A percentile compares a stretch with the other conserved stretches of the same genome.
Evolutionary conservation across 192 early-diverging fungal genomes (phyloP).

Genomic region (Coemansia sp.): DNA sequence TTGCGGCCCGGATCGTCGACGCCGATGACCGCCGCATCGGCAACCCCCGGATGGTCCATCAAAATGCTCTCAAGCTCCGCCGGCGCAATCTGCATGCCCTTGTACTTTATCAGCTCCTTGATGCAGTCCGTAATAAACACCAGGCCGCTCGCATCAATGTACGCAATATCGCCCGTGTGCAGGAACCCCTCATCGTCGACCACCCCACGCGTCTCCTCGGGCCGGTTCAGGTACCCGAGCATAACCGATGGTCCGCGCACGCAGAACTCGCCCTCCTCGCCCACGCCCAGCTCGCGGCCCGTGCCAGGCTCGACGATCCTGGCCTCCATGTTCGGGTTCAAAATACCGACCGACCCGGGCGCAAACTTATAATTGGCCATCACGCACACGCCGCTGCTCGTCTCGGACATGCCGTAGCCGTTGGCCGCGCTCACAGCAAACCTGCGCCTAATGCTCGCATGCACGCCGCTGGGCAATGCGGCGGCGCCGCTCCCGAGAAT

Average conservation of each 20-base stretch:
- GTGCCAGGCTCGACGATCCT: constrained; percentile 68
- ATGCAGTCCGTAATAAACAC: constrained; percentile 68
- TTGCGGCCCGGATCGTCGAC: constrained; percentile 54
- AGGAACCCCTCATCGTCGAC: constrained; percentile 70
- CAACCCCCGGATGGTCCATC: constrained; percentile 62
- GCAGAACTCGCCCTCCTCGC: constrained; percentile 78
- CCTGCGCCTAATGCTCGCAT: constrained; percentile 40
- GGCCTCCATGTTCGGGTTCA: constrained; percentile 71
- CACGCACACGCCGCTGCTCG: constrained; percentile 27
- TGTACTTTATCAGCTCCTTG: constrained; percentile 95
- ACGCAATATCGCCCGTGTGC: constrained; percentile 80
- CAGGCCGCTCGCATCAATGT: constrained; percentile 57
- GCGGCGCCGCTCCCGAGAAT: constrained; percentile 74
- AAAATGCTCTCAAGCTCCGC: constrained; percentile 81
- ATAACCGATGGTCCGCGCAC: constrained; percentile 83
- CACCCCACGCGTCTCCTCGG: constrained; percentile 63
- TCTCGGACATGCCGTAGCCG: constrained; percentile 66
- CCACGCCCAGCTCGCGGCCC: constrained; percentile 10
- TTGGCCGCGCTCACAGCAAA: constrained; percentile 52
- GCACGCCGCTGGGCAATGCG: constrained; percentile 74
- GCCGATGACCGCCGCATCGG: constrained; percentile 69
- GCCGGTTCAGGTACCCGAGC: constrained; percentile 80
- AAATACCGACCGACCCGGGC: constrained; percentile 62
- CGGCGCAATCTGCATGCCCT: constrained; percentile 75
- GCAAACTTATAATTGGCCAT: constrained; percentile 15